Percentiles rank a stretch among this genome's conserved stretches.
phyloP scores from a whole-genome alignment of 345 rosid species.

The Anastatica hierochuntica region DNA sequence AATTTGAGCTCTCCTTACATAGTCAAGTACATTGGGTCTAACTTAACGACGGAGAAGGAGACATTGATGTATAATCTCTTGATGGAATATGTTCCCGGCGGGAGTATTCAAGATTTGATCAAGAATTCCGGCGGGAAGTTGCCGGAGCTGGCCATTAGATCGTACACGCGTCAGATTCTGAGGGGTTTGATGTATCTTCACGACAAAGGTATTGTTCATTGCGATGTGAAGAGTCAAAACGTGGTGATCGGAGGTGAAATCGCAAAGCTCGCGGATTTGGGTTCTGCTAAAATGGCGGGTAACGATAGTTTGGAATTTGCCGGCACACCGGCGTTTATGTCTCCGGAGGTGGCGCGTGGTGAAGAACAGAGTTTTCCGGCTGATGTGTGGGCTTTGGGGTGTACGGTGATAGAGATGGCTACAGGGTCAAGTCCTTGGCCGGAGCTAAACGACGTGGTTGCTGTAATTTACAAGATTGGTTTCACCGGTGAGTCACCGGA shows the following conservation, averaged over 20 bases:
- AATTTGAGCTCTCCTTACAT: conserved; percentile 47
- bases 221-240: conserved; percentile 77
- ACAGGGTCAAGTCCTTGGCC: conserved; percentile 72
- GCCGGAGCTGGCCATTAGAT: conserved; percentile 39
- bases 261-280: conserved; percentile 68
- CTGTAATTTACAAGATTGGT: conserved; percentile 68
- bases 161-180: conserved; percentile 36
- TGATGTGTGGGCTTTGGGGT: conserved; percentile 88
- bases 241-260: conserved; percentile 41
- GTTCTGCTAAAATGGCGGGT: conserved; percentile 47
- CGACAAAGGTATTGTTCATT: conserved; percentile 47
- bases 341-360: conserved; percentile 87
- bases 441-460: conserved; percentile 45
- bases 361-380: conserved; percentile 76
- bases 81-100: conserved; percentile 62
- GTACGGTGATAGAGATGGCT: conserved; percentile 68
- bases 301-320: conserved; percentile 29
- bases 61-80: conserved; percentile 40
- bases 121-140: conserved; percentile 45
- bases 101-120: conserved; percentile 56
- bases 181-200: conserved; percentile 58
- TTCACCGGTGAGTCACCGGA: conserved; percentile 57
- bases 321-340: conserved; percentile 92
- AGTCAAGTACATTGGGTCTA: conserved; percentile 51
- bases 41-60: conserved; percentile 27